Conservation (phyloP, 1,284 basidiomycete genomes). For the Ustilago shanxiensis region DNA sequence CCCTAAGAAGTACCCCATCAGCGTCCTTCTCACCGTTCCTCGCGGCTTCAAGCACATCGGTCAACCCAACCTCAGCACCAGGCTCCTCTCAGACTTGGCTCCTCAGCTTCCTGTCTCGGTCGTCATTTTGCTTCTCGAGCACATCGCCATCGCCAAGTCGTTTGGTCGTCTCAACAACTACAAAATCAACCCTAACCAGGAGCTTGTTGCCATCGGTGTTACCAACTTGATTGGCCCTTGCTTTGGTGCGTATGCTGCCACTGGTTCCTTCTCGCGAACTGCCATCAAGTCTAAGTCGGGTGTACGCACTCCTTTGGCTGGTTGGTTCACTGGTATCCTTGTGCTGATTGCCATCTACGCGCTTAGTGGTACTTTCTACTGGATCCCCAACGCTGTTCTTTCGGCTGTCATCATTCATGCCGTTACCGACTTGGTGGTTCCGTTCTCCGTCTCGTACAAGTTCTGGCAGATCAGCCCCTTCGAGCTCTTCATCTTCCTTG, state of each 20-base stretch:
- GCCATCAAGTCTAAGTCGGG: slow-evolving; percentile 96
- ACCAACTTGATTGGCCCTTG: slow-evolving; percentile 76
- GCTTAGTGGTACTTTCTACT: slow-evolving; percentile 73
- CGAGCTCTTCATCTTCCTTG: slow-evolving; percentile 90
- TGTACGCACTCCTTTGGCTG: slow-evolving; percentile 92
- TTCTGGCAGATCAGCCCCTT: slow-evolving; percentile 95
- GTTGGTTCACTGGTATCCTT: slow-evolving; percentile 86
- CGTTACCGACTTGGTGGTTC: slow-evolving; percentile 89
- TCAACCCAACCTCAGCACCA: slow-evolving; percentile 77
- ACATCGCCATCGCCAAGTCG: slow-evolving; percentile 92
- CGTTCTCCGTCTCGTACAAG: slow-evolving; percentile 85
- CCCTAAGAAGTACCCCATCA: slow-evolving; percentile 83
- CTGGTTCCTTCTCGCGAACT: slow-evolving; percentile 96
- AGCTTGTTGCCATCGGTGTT: slow-evolving; percentile 97
- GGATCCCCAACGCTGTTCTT: slow-evolving; percentile 76
- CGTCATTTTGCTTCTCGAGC: slow-evolving; percentile 93
- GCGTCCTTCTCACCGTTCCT: slow-evolving; percentile 81
- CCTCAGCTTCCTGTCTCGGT: slow-evolving; percentile 89
- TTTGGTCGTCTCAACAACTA: slow-evolving; percentile 97
- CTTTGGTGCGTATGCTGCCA: slow-evolving; percentile 94
- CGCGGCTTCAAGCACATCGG: slow-evolving; percentile 77
- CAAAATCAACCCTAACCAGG: slow-evolving; percentile 97
- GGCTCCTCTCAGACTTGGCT: slow-evolving; percentile 80
- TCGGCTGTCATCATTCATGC: slow-evolving; percentile 93
- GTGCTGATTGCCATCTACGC: slow-evolving; percentile 95